These are phyloP conservation scores for Ogataea kodamae DNA, from an alignment of 805 yeast genomes.

Conservation along the genomic window DNA sequence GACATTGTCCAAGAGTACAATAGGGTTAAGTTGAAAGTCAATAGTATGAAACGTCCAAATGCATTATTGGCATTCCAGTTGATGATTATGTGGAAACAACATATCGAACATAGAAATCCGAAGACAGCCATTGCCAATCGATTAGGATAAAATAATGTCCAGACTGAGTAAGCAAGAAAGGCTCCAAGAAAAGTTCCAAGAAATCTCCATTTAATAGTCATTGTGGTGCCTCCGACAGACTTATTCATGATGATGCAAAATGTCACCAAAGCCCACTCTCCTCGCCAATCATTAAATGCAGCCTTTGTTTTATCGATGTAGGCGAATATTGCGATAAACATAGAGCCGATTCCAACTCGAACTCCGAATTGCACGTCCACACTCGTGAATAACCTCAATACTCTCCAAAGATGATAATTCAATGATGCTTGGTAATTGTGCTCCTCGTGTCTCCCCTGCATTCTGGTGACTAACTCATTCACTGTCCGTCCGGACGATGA, in stretches of 20 bases:
- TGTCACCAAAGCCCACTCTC: conserved; percentile 84
- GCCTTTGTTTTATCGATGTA: conserved; percentile 54
- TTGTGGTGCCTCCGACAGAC: conserved; percentile 78
- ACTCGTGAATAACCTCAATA: conserved; percentile 49
- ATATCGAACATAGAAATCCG: conserved; percentile 46
- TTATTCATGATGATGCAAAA: conserved; percentile 82
- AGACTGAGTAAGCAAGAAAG: conserved; percentile 51
- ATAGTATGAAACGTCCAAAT: conserved; percentile 64
- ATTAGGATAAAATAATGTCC: conserved; percentile 58
- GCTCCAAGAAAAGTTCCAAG: conserved; percentile 78
- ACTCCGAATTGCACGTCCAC: conserved; percentile 76
- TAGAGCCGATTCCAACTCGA: conserved; percentile 75
- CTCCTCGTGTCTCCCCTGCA: conserved; percentile 8
- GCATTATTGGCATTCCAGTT: conserved; percentile 63
- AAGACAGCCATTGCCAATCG: conserved; percentile 46
- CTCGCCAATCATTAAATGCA: conserved; percentile 61
- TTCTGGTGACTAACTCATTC: conserved; percentile 33
- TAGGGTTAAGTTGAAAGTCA: conserved; percentile 77
- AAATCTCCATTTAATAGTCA: conserved; percentile 71
- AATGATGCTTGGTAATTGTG: conserved; percentile 12
- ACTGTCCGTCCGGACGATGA: conserved; percentile 21
- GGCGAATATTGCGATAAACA: conserved; percentile 63
- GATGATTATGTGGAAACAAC: conserved; percentile 56
- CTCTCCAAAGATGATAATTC: conserved; percentile 44
- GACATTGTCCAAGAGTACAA: conserved; percentile 70